phyloP scores from a whole-genome alignment of 345 rosid genomes.

The Nasturtium officinale region DNA sequence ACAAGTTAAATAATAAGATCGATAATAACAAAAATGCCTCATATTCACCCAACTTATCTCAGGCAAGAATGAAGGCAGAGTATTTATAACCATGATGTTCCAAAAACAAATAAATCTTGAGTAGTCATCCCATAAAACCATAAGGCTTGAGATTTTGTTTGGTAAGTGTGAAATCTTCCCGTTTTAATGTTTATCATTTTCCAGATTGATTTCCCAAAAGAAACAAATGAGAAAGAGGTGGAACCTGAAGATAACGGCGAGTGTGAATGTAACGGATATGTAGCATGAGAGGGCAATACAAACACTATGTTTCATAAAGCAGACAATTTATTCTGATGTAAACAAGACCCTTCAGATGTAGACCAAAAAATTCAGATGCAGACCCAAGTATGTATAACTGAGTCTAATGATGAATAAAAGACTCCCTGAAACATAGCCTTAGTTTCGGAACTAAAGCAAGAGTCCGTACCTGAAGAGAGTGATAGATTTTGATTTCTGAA shows the following conservation, averaged over 20 bases:
- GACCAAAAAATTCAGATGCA: background rate
- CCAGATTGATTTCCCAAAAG: background rate
- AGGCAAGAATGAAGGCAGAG: background rate
- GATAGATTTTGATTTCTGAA: constrained; percentile 31
- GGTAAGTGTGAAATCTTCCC: too few species aligned
- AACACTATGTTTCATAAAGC: background rate
- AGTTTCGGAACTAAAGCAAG: background rate
- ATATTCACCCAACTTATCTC: background rate
- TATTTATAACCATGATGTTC: too few species aligned
- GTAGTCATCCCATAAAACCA: background rate
- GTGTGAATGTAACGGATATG: too few species aligned
- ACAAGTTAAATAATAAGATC: too few species aligned
- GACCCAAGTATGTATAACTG: constrained; percentile 40
- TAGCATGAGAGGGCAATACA: too few species aligned
- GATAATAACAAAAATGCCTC: background rate
- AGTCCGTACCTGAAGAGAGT: constrained; percentile 16
- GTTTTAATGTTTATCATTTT: too few species aligned
- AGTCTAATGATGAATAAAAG: constrained; percentile 12
- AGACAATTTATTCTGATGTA: constrained; percentile 6
- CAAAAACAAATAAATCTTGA: too few species aligned
- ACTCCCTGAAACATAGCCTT: constrained; percentile 25
- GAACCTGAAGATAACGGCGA: constrained; percentile 38
- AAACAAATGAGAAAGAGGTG: background rate
- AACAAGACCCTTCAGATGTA: constrained; percentile 48
- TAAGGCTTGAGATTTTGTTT: background rate